These are phyloP conservation scores for Melastoma candidum DNA, from an alignment of 441 rosid species.

Conservation along the genomic window DNA sequence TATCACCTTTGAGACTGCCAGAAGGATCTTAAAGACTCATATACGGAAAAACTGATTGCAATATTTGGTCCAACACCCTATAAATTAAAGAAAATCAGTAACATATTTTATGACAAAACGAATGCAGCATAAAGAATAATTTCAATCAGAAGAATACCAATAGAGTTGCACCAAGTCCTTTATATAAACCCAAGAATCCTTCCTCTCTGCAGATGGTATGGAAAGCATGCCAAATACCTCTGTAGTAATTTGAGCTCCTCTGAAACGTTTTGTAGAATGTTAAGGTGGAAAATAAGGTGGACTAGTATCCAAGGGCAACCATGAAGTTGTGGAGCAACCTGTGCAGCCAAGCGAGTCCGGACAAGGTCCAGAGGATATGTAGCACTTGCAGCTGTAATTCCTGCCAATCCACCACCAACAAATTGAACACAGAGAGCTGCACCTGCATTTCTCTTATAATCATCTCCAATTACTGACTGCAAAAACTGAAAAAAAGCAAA, in stretches of 20 bases:
- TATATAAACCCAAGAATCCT: conserved; percentile 73
- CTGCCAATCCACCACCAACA: conserved; percentile 81
- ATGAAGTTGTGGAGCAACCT: conserved; percentile 34
- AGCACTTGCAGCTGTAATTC: conserved; percentile 85
- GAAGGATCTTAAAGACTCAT: too few species aligned
- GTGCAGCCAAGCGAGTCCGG: conserved; percentile 93
- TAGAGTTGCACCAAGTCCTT: conserved; percentile 93
- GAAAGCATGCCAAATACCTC: conserved; percentile 73
- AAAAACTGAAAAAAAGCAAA: conserved; percentile 34
- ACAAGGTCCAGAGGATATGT: conserved; percentile 96
- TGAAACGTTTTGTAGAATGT: too few species aligned
- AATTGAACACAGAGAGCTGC: too few species aligned
- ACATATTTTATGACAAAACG: not conserved
- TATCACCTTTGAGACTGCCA: too few species aligned
- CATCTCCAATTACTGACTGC: conserved; percentile 19
- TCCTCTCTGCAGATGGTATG: conserved; percentile 74
- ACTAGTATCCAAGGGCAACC: too few species aligned
- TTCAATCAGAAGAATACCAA: conserved; percentile 38
- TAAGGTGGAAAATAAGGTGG: too few species aligned
- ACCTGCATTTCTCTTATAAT: too few species aligned
- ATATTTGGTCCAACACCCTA: conserved; percentile 86
- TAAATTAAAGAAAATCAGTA: not conserved
- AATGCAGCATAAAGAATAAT: conserved; percentile 6
- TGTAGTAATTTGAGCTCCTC: conserved; percentile 66
- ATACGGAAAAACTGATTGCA: not conserved